Evolutionary conservation across 305 asterid species (phyloP), one percentile per base, ranked within the genome.

Genomic region (Fraxinus xanthoxyloides): DNA sequence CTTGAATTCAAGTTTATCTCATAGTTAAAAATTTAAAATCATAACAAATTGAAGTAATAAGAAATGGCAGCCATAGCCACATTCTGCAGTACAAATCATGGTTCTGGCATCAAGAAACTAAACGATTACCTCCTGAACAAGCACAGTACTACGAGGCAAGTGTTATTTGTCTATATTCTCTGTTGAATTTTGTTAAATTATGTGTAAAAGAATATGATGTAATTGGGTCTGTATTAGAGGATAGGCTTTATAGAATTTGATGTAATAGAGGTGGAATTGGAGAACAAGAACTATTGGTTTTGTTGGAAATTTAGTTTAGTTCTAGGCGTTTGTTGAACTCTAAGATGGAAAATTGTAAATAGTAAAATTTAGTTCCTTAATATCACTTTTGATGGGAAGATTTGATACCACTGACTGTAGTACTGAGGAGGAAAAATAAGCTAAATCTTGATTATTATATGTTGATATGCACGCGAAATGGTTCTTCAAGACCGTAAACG

Each of bases 61-160:
- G 88, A 88, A 46, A 86, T 91, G 93, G 91, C 87, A 24, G 82
- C 92, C 30, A 77, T 89, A 21, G 83, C 94, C 32, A 31, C 85
- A 24, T 75, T 86, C 80, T 89, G 90, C 63, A 80, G 83, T 72
- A 77, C 69, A 40, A 86, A 83, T 83, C 85, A 82, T 75, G 85
- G 85, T 74, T 86, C 79, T 81, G 90, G 88, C 78, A 19, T 79
- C 83, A 83, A 69, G 30, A 83, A 77, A 15, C 87, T 77, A 83
- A 80, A 19, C 24, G 28, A 80, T 2, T 61, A 72, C 40, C 84
- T 74, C 79, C 78, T 82, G 12, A 38, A 51, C 79, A 80, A 78
- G 7, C 84, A 59, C 65, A 46, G 23, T n/a, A 21, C 17, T 77
- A 72, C 82, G 70, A 85, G 96, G 96, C 89, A 87, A 87, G 88